These are phyloP conservation scores for Lavandula angustifolia DNA, from an alignment of 257 asterid species.

Conservation along the genomic window DNA sequence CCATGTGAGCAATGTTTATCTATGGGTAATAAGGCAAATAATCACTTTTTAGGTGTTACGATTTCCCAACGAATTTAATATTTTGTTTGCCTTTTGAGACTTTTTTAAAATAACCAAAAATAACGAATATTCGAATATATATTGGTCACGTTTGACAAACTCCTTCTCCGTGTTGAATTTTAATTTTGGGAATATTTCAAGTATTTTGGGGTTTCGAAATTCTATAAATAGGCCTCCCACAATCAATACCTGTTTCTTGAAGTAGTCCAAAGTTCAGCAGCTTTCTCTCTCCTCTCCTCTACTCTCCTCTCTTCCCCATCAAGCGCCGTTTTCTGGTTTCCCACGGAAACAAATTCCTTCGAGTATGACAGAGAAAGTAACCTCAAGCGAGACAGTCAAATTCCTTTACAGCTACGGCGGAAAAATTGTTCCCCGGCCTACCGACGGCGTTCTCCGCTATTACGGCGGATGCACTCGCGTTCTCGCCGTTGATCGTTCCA, in stretches of 20 bases:
- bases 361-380: conserved; percentile 42
- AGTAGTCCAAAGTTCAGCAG: not conserved
- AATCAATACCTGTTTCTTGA: conserved; percentile 34
- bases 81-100: no score
- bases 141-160: not conserved
- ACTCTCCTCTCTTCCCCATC: not conserved
- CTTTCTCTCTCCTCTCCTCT: conserved; percentile 26
- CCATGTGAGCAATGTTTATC: no score
- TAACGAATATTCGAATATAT: conserved; percentile 43
- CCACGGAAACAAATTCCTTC: not conserved
- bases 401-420: conserved; percentile 88
- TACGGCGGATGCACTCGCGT: conserved; percentile 76
- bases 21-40: no score
- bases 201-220: not conserved
- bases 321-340: not conserved
- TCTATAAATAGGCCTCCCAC: conserved; percentile 40
- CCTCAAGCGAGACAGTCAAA: conserved; percentile 47
- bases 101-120: not conserved
- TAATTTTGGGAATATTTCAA: conserved; percentile 2
- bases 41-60: no score
- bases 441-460: conserved; percentile 79
- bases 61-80: no score
- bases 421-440: conserved; percentile 58
- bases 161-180: conserved; percentile 36
- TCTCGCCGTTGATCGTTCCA: conserved; percentile 58